phyloP scores from a whole-genome alignment of 768 basidiomycete genomes.

The Tylopilus sp. region DNA sequence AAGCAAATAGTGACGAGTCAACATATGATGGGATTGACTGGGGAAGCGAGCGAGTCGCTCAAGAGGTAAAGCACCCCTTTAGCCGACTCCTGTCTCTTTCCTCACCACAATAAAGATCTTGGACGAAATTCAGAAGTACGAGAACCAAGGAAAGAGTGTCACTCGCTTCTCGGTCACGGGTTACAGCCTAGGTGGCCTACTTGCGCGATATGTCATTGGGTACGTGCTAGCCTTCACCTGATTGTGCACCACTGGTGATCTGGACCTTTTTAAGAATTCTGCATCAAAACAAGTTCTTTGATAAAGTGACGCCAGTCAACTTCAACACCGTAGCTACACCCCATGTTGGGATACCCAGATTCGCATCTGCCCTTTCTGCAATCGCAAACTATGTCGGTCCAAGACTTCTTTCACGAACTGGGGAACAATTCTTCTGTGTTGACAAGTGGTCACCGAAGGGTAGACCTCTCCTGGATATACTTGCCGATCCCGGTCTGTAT shows the following conservation, averaged over 20 bases:
- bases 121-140: conserved; percentile 51
- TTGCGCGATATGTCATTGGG: conserved; percentile 79
- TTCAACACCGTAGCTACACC: conserved; percentile 86
- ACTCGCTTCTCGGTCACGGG: conserved; percentile 72
- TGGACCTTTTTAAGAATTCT: conserved; percentile 45
- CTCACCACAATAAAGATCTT: conserved; percentile 43
- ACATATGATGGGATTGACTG: conserved; percentile 87
- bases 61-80: conserved; percentile 52
- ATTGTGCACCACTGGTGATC: conserved; percentile 3
- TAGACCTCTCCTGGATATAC: conserved; percentile 65
- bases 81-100: not conserved
- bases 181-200: conserved; percentile 78
- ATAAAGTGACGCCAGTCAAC: conserved; percentile 65
- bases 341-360: conserved; percentile 69
- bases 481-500: conserved; percentile 70
- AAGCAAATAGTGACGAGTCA: conserved; percentile 60
- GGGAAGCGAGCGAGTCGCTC: conserved; percentile 75
- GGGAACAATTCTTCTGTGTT: conserved; percentile 70
- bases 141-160: conserved; percentile 53
- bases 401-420: conserved; percentile 70
- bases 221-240: conserved; percentile 25
- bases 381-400: conserved; percentile 58
- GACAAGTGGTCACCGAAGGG: conserved; percentile 74
- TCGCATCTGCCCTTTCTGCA: conserved; percentile 55
- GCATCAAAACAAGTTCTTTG: conserved; percentile 67